Evolutionary conservation across 352 stramenopile species (phyloP).

Genomic region (Phytopythium helicoides): DNA sequence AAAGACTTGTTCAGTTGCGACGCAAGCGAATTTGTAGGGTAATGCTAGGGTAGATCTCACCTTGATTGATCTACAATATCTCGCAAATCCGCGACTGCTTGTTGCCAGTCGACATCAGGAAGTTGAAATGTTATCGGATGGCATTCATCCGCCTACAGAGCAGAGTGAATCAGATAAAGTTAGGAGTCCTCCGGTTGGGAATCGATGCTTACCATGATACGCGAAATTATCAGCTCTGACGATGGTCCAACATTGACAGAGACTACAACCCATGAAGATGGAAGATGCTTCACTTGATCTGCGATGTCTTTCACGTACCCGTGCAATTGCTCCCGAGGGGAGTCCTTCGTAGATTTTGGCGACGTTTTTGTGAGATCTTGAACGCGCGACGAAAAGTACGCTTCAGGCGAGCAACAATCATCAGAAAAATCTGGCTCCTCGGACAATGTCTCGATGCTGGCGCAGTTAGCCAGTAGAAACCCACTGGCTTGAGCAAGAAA

Average conservation of each 20-base stretch:
- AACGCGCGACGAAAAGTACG: constrained; percentile 19
- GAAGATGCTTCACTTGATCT: constrained; percentile 28
- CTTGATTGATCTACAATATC: constrained; percentile 57
- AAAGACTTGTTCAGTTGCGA: background rate
- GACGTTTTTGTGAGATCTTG: constrained; percentile 6
- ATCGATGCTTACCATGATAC: constrained; percentile 33
- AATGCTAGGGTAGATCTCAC: constrained; percentile 17
- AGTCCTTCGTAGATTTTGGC: constrained; percentile 1
- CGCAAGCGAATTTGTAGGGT: background rate
- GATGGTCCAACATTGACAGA: constrained; percentile 35
- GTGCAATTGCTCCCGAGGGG: constrained; percentile 9
- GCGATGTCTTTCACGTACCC: constrained; percentile 13
- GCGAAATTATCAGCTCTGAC: constrained; percentile 48
- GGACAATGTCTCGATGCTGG: constrained; percentile 11
- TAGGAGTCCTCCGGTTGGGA: too few relatives aligned
- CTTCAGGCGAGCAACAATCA: constrained; percentile 8
- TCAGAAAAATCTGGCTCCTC: constrained; percentile 1
- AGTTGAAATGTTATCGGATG: constrained; percentile 54
- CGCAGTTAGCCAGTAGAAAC: constrained; percentile 34
- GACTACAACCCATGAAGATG: constrained; percentile 39
- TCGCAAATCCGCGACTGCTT: constrained; percentile 37
- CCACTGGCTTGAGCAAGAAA: constrained; percentile 42
- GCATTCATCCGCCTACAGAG: constrained; percentile 36
- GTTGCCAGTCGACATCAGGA: constrained; percentile 33
- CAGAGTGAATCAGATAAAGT: background rate